Evolutionary conservation across 768 basidiomycete genomes (phyloP), one percentile per base, ranked within the genome.

Genomic region (Boletus tylopilopsis): DNA sequence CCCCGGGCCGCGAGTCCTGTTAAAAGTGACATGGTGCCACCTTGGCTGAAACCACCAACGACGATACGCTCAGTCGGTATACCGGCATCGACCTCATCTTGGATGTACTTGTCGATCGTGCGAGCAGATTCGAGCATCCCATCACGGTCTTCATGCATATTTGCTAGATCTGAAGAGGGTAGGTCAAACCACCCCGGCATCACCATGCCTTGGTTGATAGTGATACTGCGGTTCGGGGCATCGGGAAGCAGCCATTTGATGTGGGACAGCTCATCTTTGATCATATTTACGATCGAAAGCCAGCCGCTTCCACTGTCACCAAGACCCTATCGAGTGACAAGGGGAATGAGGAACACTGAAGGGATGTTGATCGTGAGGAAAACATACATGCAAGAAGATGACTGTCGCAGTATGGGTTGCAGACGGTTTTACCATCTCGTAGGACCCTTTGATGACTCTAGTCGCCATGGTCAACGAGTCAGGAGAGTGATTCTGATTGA

Each of bases 161-260:
- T 69, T 13, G 12, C 44, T 58, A 84, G 76, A 43, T 78, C 78
- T 63, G 90, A 87, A 13, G 80, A 77, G 36, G 70, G 70, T 33
- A 94, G 78, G 64, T 94, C 89, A 67, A 90, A 94, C 88, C 89
- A 91, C 29, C 82, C 78, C n/a, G 85, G 81, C 86, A 91, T 90
- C 42, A 62, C 57, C 23, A 44, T 61, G 59, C 70, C 82, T 77
- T 55, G 86, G 85, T 93, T 93, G 33, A 87, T 81, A 15, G 82
- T 89, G 23, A 96, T 84, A 7, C 81, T 71, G 52, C 78, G 80
- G 27, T 43, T 47, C 23, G 55, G 53, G 53, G 56, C 53, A 30
- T 62, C 53, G 16, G 57, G 51, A 23, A 96, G 73, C 39, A 96
- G 71, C 90, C 91, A 97, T 74, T 94, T 94, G 51, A 94, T 73